Evolutionary conservation across 768 basidiomycete genomes (phyloP).

Genomic region (Trametes sanguinea): DNA sequence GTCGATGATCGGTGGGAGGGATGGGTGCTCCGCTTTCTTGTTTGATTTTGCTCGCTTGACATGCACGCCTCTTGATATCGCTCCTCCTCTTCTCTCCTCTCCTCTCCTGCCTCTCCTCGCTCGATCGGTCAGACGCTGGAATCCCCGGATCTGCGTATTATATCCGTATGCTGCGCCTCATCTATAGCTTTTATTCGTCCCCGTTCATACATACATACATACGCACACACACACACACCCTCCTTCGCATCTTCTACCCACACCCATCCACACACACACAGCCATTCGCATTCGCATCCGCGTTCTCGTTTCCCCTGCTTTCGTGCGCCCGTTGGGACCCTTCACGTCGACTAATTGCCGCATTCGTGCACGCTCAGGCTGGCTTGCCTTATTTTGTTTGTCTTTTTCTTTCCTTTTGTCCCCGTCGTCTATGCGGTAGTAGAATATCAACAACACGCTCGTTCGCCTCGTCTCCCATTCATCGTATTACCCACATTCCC

Average conservation of each 20-base stretch:
- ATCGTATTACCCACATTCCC: neutral
- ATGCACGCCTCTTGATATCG: conserved; percentile 7
- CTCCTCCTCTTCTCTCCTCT: neutral
- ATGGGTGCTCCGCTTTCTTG: neutral
- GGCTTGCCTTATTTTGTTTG: conserved; percentile 1
- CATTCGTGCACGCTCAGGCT: conserved; percentile 4
- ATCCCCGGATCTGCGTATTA: neutral
- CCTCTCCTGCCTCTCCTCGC: neutral
- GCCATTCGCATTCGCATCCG: too few species aligned
- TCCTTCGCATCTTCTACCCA: neutral
- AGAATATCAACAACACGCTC: neutral
- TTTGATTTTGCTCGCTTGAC: conserved; percentile 14
- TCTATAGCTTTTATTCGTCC: conserved; percentile 29
- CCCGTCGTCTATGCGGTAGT: conserved; percentile 4
- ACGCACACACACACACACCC: neutral
- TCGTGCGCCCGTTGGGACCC: conserved; percentile 14
- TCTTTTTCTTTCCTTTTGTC: neutral
- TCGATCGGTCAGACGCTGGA: conserved; percentile 13
- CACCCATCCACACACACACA: too few species aligned
- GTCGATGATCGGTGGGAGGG: neutral
- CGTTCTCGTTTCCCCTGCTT: too few species aligned
- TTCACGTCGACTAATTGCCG: neutral
- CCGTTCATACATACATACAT: conserved; percentile 14
- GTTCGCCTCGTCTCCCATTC: neutral
- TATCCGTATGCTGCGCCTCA: conserved; percentile 29